phyloP scores from a whole-genome alignment of 805 yeast genomes.

The Hanseniaspora hatyaiensis region DNA sequence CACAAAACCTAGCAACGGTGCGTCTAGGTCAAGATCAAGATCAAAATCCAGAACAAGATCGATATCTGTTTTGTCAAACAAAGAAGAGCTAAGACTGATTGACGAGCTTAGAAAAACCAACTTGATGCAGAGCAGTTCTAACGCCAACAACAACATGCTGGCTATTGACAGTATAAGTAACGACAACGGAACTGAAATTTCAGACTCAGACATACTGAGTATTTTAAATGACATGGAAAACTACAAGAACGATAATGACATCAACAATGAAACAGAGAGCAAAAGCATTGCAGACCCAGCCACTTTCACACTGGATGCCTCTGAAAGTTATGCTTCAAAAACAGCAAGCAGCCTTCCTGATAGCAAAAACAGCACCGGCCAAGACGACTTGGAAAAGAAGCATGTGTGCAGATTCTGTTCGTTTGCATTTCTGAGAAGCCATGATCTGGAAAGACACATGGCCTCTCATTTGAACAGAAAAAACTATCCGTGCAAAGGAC shows the following conservation, averaged over 20 bases:
- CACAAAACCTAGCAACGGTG: conserved; percentile 12
- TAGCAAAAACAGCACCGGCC: not conserved
- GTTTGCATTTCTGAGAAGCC: conserved; percentile 71
- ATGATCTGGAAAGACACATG: conserved; percentile 67
- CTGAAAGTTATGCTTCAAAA: too few relatives aligned
- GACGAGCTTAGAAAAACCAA: not conserved
- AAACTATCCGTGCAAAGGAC: conserved; percentile 11
- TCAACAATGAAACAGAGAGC: not conserved
- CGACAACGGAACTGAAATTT: conserved; percentile 6
- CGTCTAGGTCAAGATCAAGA: conserved; percentile 21
- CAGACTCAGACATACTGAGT: not conserved
- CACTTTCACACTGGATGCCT: too few relatives aligned
- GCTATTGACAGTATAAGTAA: not conserved
- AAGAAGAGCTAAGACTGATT: not conserved
- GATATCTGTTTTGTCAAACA: not conserved
- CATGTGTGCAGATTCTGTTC: conserved; percentile 63
- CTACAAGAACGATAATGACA: not conserved
- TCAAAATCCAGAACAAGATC: conserved; percentile 16
- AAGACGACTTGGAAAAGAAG: conserved; percentile 43
- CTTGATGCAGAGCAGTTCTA: not conserved
- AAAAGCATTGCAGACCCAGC: too few relatives aligned
- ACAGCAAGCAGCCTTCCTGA: not conserved
- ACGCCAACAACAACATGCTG: not conserved
- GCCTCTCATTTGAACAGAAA: conserved; percentile 40
- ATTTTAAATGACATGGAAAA: conserved; percentile 3